Percentiles rank a stretch among this genome's conserved stretches.
These are phyloP conservation scores for Ulmus americana DNA, from an alignment of 331 rosid species.

Conservation along the genomic window DNA sequence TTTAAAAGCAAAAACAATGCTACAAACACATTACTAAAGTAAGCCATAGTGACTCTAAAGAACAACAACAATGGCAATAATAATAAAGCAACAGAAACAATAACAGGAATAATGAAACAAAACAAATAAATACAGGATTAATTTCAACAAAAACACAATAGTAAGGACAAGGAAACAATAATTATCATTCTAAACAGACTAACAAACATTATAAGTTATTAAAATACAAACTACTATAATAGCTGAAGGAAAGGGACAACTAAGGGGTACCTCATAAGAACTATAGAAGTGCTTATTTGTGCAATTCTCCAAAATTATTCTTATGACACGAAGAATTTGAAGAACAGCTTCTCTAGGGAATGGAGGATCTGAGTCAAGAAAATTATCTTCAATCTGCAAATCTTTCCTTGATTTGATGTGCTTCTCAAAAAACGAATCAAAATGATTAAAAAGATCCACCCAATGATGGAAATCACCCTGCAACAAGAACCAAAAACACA, in stretches of 20 bases:
- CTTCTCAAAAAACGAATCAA: slow-evolving; percentile 96
- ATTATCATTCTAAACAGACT: neutral
- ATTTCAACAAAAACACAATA: neutral
- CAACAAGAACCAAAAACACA: slow-evolving; percentile 22
- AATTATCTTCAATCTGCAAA: slow-evolving; percentile 71
- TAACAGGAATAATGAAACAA: neutral
- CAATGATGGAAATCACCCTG: slow-evolving; percentile 99
- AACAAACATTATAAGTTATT: neutral
- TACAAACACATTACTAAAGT: neutral
- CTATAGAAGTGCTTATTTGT: slow-evolving; percentile 90
- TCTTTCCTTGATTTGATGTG: slow-evolving; percentile 84
- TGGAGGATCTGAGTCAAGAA: slow-evolving; percentile 71
- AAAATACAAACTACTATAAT: neutral
- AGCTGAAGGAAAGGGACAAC: neutral
- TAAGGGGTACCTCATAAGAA: slow-evolving; percentile 70
- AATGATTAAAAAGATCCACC: slow-evolving; percentile 93
- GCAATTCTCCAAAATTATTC: slow-evolving; percentile 92
- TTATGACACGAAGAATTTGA: slow-evolving; percentile 82
- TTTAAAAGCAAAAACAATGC: neutral
- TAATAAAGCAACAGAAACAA: neutral
- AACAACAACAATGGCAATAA: neutral
- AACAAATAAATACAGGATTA: neutral
- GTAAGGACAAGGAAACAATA: neutral
- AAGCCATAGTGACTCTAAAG: neutral
- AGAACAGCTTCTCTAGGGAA: slow-evolving; percentile 86